Conservation (phyloP, 306 rosid species). For the Cucurbita ficifolia region DNA sequence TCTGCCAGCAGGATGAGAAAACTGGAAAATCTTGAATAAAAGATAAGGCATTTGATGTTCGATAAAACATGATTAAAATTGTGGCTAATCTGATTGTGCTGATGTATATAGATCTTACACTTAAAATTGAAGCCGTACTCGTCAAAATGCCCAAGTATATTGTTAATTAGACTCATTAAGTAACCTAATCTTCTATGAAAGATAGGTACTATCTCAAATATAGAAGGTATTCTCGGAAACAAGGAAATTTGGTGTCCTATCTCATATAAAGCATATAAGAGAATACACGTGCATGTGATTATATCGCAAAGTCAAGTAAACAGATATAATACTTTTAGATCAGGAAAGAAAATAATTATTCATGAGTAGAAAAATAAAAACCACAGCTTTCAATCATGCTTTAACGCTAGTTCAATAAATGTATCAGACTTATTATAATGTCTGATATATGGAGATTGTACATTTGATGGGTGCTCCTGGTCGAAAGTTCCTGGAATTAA, state of each 20-base stretch:
- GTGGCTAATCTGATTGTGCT: neutral
- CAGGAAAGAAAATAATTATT: neutral
- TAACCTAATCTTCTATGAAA: neutral
- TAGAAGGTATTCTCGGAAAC: neutral
- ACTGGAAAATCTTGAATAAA: neutral
- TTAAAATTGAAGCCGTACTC: neutral
- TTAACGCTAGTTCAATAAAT: neutral
- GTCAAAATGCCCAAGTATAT: neutral
- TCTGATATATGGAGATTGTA: neutral
- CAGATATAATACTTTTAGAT: neutral
- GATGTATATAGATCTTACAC: neutral
- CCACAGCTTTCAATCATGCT: neutral
- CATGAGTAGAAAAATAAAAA: neutral
- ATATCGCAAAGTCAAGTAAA: neutral
- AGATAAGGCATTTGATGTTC: neutral
- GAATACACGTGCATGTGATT: neutral
- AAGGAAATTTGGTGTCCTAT: neutral
- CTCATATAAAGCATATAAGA: neutral
- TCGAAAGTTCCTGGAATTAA: neutral
- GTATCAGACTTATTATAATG: neutral
- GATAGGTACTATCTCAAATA: neutral
- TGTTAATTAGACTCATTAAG: neutral
- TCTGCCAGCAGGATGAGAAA: neutral
- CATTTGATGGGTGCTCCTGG: neutral
- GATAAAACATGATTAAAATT: neutral